phyloP scores from a whole-genome alignment of 2,329 filamentous ascomycete genomes.

The Ascochyta fabae region DNA sequence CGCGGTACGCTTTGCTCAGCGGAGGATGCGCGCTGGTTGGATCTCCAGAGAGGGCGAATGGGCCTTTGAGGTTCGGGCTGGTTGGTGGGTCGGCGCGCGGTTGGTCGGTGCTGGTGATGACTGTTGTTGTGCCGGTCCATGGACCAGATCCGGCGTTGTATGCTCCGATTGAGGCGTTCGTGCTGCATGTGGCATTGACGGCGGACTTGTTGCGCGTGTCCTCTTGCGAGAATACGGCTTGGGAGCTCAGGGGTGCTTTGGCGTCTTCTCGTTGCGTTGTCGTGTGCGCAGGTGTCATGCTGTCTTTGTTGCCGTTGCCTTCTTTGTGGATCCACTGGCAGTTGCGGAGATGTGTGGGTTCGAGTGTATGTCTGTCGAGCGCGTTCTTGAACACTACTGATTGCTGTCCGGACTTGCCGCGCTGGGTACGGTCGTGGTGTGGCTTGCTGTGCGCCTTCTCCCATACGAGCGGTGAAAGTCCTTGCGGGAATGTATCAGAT shows the following conservation, averaged over 20 bases:
- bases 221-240: background rate
- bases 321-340: constrained; percentile 34
- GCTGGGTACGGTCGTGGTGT: constrained; percentile 4
- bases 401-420: constrained; percentile 6
- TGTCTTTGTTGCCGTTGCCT: constrained; percentile 25
- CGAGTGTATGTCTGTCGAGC: background rate
- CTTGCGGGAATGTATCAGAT: constrained; percentile 45
- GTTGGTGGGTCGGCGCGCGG: background rate
- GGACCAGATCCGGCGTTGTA: background rate
- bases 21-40: background rate
- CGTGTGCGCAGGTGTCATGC: constrained; percentile 23
- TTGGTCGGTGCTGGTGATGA: background rate
- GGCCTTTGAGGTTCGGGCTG: constrained; percentile 7
- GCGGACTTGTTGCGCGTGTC: constrained; percentile 4
- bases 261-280: constrained; percentile 11
- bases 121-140: background rate
- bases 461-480: constrained; percentile 44
- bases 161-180: background rate
- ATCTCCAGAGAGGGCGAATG: constrained; percentile 4
- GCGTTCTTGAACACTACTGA: constrained; percentile 1
- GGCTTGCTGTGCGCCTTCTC: constrained; percentile 41
- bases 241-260: constrained; percentile 6
- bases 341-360: constrained; percentile 20
- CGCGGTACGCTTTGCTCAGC: constrained; percentile 1
- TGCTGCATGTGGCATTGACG: background rate